Percentiles rank a stretch among this genome's conserved stretches.
These are phyloP conservation scores for Lagenidium giganteum DNA, from an alignment of 352 stramenopile genomes.

Conservation along the genomic window DNA sequence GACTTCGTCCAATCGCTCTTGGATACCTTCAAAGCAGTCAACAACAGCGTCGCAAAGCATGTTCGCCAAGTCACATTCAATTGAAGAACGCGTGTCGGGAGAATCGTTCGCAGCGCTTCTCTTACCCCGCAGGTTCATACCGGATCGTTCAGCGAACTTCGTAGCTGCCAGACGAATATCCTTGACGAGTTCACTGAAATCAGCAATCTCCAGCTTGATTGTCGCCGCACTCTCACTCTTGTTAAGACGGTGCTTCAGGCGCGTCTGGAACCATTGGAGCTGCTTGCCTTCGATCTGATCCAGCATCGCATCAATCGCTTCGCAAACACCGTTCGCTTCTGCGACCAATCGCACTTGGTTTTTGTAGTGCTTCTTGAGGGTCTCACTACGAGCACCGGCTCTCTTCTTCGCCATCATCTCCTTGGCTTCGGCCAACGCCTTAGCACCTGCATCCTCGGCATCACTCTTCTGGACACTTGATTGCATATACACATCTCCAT, in stretches of 20 bases:
- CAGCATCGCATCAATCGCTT: slow-evolving; percentile 65
- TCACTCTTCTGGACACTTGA: slow-evolving; percentile 63
- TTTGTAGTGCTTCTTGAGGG: slow-evolving; percentile 86
- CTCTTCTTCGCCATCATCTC: slow-evolving; percentile 53
- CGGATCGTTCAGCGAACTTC: slow-evolving; percentile 81
- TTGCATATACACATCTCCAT: slow-evolving; percentile 76
- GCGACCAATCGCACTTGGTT: slow-evolving; percentile 67
- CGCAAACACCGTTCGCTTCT: slow-evolving; percentile 78
- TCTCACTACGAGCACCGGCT: slow-evolving; percentile 69
- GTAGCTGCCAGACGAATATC: slow-evolving; percentile 68
- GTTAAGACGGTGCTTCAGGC: slow-evolving; percentile 65
- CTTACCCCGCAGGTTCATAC: slow-evolving; percentile 85
- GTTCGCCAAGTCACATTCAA: slow-evolving; percentile 62
- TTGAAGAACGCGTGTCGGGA: slow-evolving; percentile 65
- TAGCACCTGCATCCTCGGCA: slow-evolving; percentile 60
- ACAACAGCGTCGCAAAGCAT: slow-evolving; percentile 59
- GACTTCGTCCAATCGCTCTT: slow-evolving; percentile 80
- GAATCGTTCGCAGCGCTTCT: slow-evolving; percentile 57
- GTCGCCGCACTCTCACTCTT: slow-evolving; percentile 75
- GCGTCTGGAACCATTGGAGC: slow-evolving; percentile 70
- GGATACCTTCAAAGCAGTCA: slow-evolving; percentile 76
- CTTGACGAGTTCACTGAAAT: slow-evolving; percentile 80
- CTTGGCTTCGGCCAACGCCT: slow-evolving; percentile 62
- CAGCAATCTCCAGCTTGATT: slow-evolving; percentile 81
- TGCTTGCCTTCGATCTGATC: slow-evolving; percentile 71